These are phyloP conservation scores for Wickerhamiella azyma DNA, from an alignment of 805 yeast species.

Conservation along the genomic window DNA sequence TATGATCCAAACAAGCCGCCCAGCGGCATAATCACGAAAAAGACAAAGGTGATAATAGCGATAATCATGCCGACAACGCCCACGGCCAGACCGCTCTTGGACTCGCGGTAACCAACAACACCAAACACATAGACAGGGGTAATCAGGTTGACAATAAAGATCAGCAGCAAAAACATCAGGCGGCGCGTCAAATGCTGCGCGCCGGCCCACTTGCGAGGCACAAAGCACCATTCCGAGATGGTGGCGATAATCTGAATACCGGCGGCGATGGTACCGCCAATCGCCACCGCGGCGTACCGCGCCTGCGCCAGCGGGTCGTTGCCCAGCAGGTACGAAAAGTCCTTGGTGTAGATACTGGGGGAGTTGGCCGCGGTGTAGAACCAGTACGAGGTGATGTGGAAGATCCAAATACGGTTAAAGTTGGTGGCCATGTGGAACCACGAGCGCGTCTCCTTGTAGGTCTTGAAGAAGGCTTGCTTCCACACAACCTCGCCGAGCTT, in stretches of 20 bases:
- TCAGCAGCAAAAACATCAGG: constrained; percentile 53
- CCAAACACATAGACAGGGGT: constrained; percentile 79
- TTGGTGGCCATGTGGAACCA: constrained; percentile 94
- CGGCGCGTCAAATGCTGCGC: constrained; percentile 93
- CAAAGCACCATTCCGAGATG: constrained; percentile 84
- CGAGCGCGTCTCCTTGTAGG: constrained; percentile 89
- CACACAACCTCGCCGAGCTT: constrained; percentile 87
- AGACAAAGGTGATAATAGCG: constrained; percentile 68
- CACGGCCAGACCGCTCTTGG: constrained; percentile 62
- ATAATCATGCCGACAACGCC: constrained; percentile 82
- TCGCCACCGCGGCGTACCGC: constrained; percentile 82
- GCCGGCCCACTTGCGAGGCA: constrained; percentile 98
- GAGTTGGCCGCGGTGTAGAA: constrained; percentile 89
- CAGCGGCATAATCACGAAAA: constrained; percentile 88
- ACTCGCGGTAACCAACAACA: constrained; percentile 47
- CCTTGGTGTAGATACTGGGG: constrained; percentile 76
- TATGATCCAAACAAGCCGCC: constrained; percentile 94
- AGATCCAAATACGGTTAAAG: constrained; percentile 96
- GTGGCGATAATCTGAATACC: constrained; percentile 78
- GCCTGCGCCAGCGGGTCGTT: constrained; percentile 84
- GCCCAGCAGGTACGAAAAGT: constrained; percentile 70
- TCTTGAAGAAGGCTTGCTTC: constrained; percentile 86
- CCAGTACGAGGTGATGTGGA: constrained; percentile 85
- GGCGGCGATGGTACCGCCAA: constrained; percentile 83
- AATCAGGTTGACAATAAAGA: constrained; percentile 61